Conservation (phyloP, 148 eudicot genomes). For the Amaranthus cruentus region DNA sequence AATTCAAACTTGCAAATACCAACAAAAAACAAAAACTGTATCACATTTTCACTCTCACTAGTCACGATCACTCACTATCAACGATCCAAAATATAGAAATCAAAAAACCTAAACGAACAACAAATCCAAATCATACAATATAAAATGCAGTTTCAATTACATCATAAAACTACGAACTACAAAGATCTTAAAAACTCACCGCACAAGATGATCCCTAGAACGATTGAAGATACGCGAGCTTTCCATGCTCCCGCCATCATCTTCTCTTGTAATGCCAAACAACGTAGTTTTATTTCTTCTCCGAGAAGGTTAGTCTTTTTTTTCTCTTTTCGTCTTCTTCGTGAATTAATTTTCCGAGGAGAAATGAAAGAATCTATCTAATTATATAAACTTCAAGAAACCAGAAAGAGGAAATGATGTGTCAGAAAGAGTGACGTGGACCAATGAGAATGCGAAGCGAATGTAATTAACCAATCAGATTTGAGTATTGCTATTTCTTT, state of each 20-base stretch:
- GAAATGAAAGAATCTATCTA: background rate
- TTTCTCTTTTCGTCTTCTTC: background rate
- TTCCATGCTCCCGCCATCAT: slow-evolving; percentile 47
- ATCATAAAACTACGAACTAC: background rate
- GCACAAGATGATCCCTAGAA: slow-evolving; percentile 40
- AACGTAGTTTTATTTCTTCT: slow-evolving; percentile 1
- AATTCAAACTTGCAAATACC: background rate
- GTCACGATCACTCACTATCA: background rate
- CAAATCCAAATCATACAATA: background rate
- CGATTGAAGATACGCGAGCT: slow-evolving; percentile 37
- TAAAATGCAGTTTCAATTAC: background rate
- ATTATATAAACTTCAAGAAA: no score
- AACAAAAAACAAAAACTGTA: background rate
- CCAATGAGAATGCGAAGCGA: slow-evolving; percentile 29
- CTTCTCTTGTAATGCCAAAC: background rate
- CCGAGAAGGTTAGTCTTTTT: background rate
- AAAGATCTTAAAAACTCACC: slow-evolving; percentile 36
- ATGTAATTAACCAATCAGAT: slow-evolving; percentile 24
- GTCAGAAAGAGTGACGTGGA: slow-evolving; percentile 51
- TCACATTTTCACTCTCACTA: background rate
- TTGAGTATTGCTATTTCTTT: background rate
- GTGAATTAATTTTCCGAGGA: background rate
- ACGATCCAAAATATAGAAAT: background rate
- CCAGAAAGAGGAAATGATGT: slow-evolving; percentile 19
- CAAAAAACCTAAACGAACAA: background rate